Evolutionary conservation across 2,329 filamentous ascomycete species (phyloP), one percentile per base, ranked within the genome.

Genomic region (Penicillium sclerotiorum): DNA sequence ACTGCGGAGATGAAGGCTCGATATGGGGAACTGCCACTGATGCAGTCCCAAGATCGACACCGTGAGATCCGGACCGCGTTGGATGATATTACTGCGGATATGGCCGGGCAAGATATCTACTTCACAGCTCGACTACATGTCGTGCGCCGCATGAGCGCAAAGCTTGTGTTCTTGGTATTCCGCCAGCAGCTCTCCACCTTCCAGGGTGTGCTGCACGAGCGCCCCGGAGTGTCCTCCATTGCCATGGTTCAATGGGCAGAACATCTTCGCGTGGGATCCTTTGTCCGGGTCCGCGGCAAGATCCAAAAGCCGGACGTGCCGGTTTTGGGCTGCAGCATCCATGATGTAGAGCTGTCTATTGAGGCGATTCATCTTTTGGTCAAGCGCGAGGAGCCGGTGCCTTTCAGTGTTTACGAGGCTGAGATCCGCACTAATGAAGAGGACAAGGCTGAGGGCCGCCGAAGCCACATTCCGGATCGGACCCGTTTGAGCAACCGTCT

Each of bases 241-340:
- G 81, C 88, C 61, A 93, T 96, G 80, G 79, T 96, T 22, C 86
- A 89, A 65, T 95, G 90, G 88, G 89, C 89, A 2, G 89, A 95
- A 71, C 89, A 90, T 66, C 77, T 96, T 38, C 85, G 87, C 47
- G 77, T 86, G 5, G 92, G 95, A 66, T 88, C 85, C 7, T 81
- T 96, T 43, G 84, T 96, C 5, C 82, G 89, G 49, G 84, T 95
- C 48, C 84, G 81, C 45, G 92, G 90, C 50, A 81, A 81, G 1
- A 73, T 96, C 4, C 88, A 90, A 63, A 79, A 81, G 53, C 88
- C 90, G 0, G 84, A 87, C 6, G 84, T 91, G 60, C 82, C 85
- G 32, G 81, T 96, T 50, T 84, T 87, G 57, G 87, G 89, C 32
- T 88, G 89, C 23, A 86, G 85, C 4, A 83, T 93, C 56, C 86